Evolutionary conservation across 495 filamentous ascomycete genomes (phyloP), one percentile per base, ranked within the genome.

Genomic region (Aspergillus bertholletiae): DNA sequence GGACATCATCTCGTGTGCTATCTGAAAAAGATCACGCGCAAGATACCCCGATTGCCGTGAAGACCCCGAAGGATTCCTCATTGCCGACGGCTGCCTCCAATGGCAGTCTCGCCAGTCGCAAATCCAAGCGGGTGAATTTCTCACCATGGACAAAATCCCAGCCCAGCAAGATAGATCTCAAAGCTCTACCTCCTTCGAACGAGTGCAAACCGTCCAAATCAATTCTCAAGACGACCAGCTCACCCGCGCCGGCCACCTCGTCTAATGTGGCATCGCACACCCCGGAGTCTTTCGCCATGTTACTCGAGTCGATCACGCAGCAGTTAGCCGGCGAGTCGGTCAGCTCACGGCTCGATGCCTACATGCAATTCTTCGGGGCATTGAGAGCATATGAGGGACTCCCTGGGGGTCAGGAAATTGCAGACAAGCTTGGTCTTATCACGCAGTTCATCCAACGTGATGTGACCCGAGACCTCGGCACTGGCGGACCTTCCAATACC

Each of bases 381-480:
- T 69, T 96, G 51, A 85, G 88, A 56, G 83, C 87, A 7, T 94
- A 92, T 47, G 88, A 92, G 49, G 85, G 86, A 35, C 65, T 90
- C 12, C 88, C 88, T 1, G 83, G 90, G 32, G 74, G 82, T 22
- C 80, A 86, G 35, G 84, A 86, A 15, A 76, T 96, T 62, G 75
- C 79, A 40, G 80, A 80, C n/a, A 92, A 93, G 64, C 83, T 96
- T 63, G 78, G 78, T 13, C 67, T 87, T 12, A 77, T 97, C 23
- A 82, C 82, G 49, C 83, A 87, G 43, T 96, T 88, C 60, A 87
- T 97, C 28, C 84, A 85, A 58, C 79, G 91, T 57, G 94, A 97
- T 64, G 75, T 95, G 20, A 75, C 66, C 9, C 57, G 69, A 23
- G 64, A 72, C 39, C 55, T 72, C 6, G 50, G 63, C 7, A 69